phyloP scores from a whole-genome alignment of 305 asterid species.

The Solanum hybrid region DNA sequence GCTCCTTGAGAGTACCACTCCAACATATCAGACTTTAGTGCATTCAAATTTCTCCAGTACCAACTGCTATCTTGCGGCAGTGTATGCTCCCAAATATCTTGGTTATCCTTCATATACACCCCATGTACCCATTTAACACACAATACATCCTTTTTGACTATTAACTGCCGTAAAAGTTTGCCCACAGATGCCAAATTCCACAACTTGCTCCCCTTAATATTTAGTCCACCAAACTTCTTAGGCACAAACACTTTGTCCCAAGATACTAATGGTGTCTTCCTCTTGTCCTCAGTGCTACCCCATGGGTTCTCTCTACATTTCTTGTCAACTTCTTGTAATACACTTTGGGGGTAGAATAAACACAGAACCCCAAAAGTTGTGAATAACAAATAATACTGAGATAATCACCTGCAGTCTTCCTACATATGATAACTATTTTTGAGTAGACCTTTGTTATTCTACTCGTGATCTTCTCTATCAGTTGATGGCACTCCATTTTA shows the following conservation, averaged over 20 bases:
- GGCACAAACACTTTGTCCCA: neutral
- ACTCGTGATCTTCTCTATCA: too few relatives aligned
- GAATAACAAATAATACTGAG: neutral
- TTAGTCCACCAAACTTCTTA: neutral
- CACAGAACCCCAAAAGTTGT: neutral
- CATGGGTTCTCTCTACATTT: neutral
- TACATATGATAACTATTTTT: too few relatives aligned
- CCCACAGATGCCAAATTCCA: neutral
- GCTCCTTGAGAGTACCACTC: neutral
- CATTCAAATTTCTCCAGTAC: too few relatives aligned
- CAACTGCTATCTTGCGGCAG: too few relatives aligned
- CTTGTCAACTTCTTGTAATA: neutral
- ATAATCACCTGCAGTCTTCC: too few relatives aligned
- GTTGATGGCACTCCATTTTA: too few relatives aligned
- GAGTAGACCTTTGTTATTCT: too few relatives aligned
- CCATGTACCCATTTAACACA: neutral
- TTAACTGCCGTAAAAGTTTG: neutral
- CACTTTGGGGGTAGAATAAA: neutral
- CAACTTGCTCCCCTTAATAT: neutral
- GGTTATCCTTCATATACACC: too few relatives aligned
- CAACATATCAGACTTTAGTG: neutral
- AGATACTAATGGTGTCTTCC: neutral
- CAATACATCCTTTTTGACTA: neutral
- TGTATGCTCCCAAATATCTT: too few relatives aligned
- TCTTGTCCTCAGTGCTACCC: neutral